Conservation (phyloP, 257 asterid species). For the Anisodus tanguticus region DNA sequence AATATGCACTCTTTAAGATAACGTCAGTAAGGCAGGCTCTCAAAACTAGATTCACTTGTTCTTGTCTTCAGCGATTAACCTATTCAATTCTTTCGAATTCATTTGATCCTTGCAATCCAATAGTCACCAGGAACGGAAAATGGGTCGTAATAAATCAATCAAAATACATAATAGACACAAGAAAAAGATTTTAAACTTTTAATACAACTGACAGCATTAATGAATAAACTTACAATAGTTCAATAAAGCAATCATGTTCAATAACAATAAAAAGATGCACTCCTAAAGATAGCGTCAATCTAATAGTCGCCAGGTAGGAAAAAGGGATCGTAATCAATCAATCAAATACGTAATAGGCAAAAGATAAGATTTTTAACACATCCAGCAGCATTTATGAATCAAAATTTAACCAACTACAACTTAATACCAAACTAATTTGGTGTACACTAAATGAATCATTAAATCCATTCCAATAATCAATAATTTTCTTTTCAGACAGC, state of each 20-base stretch:
- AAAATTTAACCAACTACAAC: not conserved
- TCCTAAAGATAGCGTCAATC: not conserved
- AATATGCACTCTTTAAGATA: not conserved
- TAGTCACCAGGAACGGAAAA: too few relatives aligned
- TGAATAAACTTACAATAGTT: too few relatives aligned
- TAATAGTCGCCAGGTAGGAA: not conserved
- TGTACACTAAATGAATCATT: not conserved
- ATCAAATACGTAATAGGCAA: not conserved
- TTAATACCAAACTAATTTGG: not conserved
- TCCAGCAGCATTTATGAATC: not conserved
- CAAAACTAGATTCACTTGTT: too few relatives aligned
- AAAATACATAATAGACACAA: too few relatives aligned
- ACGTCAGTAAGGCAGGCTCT: too few relatives aligned
- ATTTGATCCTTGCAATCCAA: too few relatives aligned
- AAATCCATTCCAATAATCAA: not conserved
- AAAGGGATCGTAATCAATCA: not conserved
- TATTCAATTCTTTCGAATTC: too few relatives aligned
- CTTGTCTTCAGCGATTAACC: too few relatives aligned
- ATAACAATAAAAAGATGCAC: not conserved
- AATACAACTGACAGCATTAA: too few relatives aligned
- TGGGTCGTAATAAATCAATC: too few relatives aligned
- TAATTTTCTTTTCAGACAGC: not conserved
- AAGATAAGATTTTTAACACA: not conserved
- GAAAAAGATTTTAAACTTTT: too few relatives aligned
- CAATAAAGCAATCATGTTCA: not conserved